A percentile compares a stretch with the other conserved stretches of the same genome.
Evolutionary conservation across 352 stramenopile species (phyloP).

Genomic region (Globisporangium abappressorium): DNA sequence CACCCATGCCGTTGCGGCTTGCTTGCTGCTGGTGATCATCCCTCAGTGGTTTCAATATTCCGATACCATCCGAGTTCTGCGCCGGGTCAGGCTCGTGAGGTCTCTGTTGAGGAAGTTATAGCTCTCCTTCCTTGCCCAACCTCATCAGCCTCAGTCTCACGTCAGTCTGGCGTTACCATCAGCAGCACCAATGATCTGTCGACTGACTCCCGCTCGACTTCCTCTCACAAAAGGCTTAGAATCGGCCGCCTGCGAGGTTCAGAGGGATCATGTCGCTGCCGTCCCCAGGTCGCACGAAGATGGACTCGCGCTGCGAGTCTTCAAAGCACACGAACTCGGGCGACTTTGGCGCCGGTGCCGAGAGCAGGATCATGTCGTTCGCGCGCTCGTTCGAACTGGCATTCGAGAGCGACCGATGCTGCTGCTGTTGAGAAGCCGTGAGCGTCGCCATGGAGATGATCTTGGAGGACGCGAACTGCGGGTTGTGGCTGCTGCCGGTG

Average conservation of each 20-base stretch:
- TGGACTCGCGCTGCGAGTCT: slow-evolving; percentile 28
- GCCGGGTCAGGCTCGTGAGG: background rate
- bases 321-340: slow-evolving; percentile 52
- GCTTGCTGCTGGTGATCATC: too few species aligned
- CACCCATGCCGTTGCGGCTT: too few species aligned
- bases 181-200: too few species aligned
- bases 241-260: slow-evolving; percentile 24
- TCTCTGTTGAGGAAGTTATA: background rate
- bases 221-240: background rate
- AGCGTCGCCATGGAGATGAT: slow-evolving; percentile 17
- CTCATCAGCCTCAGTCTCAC: background rate
- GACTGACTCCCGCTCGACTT: background rate
- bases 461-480: slow-evolving; percentile 15
- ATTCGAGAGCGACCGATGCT: background rate
- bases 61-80: too few species aligned
- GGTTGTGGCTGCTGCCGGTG: slow-evolving; percentile 7
- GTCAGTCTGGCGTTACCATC: too few species aligned
- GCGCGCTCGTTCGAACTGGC: background rate
- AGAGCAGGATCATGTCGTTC: slow-evolving; percentile 35
- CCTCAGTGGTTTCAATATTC: too few species aligned
- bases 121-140: background rate
- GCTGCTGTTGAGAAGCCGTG: slow-evolving; percentile 2
- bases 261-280: slow-evolving; percentile 61
- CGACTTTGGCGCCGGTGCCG: slow-evolving; percentile 4
- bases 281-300: slow-evolving; percentile 24